Conservation (phyloP, 306 rosid species). For the Psophocarpus tetragonolobus region DNA sequence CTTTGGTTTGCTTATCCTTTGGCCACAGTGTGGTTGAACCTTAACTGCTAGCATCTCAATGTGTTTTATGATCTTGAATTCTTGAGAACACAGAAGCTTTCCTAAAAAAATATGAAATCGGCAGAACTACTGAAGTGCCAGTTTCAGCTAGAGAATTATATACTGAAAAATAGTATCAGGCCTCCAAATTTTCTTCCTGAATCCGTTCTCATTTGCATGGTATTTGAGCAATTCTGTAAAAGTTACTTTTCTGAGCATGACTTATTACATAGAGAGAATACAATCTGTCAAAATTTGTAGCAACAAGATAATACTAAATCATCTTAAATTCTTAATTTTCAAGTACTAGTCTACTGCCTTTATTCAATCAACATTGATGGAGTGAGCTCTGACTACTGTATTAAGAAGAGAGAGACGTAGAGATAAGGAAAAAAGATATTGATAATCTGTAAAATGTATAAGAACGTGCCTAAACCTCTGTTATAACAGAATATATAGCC, state of each 20-base stretch:
- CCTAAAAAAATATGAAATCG: neutral
- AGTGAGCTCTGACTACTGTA: too few relatives aligned
- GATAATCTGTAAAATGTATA: too few relatives aligned
- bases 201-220: neutral
- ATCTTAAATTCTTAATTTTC: conserved; percentile 14
- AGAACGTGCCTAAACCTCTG: too few relatives aligned
- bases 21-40: too few relatives aligned
- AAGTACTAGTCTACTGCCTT: conserved; percentile 13
- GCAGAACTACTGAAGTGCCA: conserved; percentile 6
- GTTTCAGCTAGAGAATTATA: neutral
- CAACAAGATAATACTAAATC: neutral
- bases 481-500: too few relatives aligned
- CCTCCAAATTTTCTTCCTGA: neutral
- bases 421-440: too few relatives aligned
- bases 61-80: too few relatives aligned
- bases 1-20: too few relatives aligned
- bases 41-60: too few relatives aligned
- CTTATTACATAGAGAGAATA: neutral
- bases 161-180: neutral
- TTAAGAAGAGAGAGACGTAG: too few relatives aligned
- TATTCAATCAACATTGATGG: neutral
- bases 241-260: neutral
- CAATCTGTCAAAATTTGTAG: neutral
- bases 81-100: neutral
- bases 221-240: neutral